phyloP scores from a whole-genome alignment of 2,329 filamentous ascomycete genomes.

The Pestalotiopsis sp. region DNA sequence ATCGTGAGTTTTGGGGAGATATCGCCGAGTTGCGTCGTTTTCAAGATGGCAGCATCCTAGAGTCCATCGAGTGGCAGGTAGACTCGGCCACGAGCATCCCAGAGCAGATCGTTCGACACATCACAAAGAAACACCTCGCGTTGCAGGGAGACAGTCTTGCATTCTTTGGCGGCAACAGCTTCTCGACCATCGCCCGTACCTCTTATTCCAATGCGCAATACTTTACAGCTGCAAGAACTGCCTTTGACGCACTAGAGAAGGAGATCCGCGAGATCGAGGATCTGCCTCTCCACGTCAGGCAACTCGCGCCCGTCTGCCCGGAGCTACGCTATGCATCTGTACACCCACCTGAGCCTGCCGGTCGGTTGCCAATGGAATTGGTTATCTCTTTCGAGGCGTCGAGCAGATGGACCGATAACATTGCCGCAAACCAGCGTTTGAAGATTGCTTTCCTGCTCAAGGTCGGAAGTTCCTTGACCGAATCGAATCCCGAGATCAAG shows the following conservation, averaged over 20 bases:
- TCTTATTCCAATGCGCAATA: slow-evolving; percentile 51
- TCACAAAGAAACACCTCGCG: slow-evolving; percentile 71
- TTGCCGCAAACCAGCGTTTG: slow-evolving; percentile 87
- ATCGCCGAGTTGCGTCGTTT: slow-evolving; percentile 92
- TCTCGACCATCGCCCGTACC: slow-evolving; percentile 47
- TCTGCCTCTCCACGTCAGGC: slow-evolving; percentile 84
- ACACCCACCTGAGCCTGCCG: slow-evolving; percentile 45
- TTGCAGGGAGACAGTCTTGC: slow-evolving; percentile 55
- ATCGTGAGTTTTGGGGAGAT: slow-evolving; percentile 92
- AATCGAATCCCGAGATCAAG: slow-evolving; percentile 60
- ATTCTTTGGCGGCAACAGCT: slow-evolving; percentile 49
- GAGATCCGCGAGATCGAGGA: slow-evolving; percentile 78
- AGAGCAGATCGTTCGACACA: slow-evolving; percentile 77
- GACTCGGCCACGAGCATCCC: slow-evolving; percentile 51
- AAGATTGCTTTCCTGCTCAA: slow-evolving; percentile 88
- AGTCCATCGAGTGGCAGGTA: slow-evolving; percentile 85
- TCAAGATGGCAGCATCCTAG: slow-evolving; percentile 90
- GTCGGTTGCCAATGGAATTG: slow-evolving; percentile 68
- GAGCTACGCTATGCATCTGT: slow-evolving; percentile 76
- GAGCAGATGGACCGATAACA: slow-evolving; percentile 88
- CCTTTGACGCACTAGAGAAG: slow-evolving; percentile 73
- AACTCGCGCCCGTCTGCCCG: slow-evolving; percentile 73
- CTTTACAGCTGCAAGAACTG: slow-evolving; percentile 71
- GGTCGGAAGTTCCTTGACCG: slow-evolving; percentile 71
- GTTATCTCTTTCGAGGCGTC: slow-evolving; percentile 93